Conservation (phyloP, 441 rosid genomes). For the Adansonia gregorii region DNA sequence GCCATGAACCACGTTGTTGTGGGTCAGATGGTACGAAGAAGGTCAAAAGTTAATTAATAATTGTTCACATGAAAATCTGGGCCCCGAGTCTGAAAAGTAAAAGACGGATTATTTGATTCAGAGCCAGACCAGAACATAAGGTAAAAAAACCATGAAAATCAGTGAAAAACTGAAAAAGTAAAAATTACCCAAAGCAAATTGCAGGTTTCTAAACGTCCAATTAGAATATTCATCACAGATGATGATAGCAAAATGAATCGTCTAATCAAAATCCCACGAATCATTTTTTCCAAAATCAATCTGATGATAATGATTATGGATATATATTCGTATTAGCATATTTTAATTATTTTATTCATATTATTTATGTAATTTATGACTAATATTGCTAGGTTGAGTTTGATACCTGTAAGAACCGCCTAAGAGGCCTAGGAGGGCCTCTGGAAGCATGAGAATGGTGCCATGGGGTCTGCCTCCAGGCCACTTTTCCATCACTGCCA, state of each 20-base stretch:
- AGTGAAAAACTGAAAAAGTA: neutral
- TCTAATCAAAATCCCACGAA: neutral
- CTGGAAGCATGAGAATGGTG: constrained; percentile 95
- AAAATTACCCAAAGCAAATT: neutral
- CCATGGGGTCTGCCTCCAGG: constrained; percentile 99
- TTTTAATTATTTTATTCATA: too few species aligned
- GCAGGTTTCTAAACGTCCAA: too few species aligned
- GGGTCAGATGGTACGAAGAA: constrained; percentile 15
- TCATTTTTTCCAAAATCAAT: neutral
- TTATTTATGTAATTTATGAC: too few species aligned
- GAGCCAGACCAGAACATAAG: neutral
- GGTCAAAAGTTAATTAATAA: constrained; percentile 19
- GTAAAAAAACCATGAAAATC: neutral
- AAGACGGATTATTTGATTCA: neutral
- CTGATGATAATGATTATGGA: neutral
- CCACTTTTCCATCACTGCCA: constrained; percentile 89
- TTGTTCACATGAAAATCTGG: constrained; percentile 23
- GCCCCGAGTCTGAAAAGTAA: constrained; percentile 13
- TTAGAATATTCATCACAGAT: neutral
- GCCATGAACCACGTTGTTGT: constrained; percentile 7
- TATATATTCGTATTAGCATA: too few species aligned
- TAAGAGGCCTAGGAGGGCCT: constrained; percentile 90
- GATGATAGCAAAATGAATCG: neutral
- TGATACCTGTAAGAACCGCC: constrained; percentile 84
- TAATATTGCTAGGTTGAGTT: too few species aligned